phyloP scores from a whole-genome alignment of 768 basidiomycete genomes.

The Inosperma sp. region DNA sequence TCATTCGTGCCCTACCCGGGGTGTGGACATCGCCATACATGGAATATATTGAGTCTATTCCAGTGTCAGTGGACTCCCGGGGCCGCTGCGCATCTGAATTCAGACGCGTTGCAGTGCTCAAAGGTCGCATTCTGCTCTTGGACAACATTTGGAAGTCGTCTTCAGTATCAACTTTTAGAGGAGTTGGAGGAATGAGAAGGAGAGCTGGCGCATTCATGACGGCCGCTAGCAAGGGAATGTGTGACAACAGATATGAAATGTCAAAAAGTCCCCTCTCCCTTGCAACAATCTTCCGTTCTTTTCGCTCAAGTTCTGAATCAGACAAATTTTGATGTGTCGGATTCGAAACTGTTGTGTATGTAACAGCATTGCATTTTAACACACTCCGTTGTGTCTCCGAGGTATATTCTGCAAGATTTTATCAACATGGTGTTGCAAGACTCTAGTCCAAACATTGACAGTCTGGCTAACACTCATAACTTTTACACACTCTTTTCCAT shows the following conservation, averaged over 20 bases:
- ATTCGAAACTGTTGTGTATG: too few relatives aligned
- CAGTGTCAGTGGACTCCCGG: conserved; percentile 60
- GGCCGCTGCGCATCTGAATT: conserved; percentile 13
- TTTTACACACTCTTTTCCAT: conserved; percentile 60
- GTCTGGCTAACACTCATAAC: conserved; percentile 24
- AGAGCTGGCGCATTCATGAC: conserved; percentile 38
- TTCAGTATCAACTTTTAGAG: conserved; percentile 20
- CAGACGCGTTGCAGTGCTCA: conserved; percentile 18
- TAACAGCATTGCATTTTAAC: too few relatives aligned
- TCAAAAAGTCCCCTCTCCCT: too few relatives aligned
- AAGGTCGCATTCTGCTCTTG: conserved; percentile 10
- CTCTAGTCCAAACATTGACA: not conserved
- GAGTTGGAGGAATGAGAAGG: conserved; percentile 34
- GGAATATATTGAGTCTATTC: conserved; percentile 80
- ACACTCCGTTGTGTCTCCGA: too few relatives aligned
- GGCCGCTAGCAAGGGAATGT: not conserved
- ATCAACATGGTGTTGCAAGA: too few relatives aligned
- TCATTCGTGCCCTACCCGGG: conserved; percentile 29
- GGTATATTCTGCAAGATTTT: too few relatives aligned
- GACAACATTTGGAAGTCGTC: conserved; percentile 12
- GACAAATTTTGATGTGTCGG: too few relatives aligned
- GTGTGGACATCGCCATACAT: conserved; percentile 69
- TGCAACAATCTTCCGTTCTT: too few relatives aligned
- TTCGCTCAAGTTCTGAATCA: too few relatives aligned
- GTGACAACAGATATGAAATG: too few relatives aligned